These are phyloP conservation scores for Niebla homalea DNA, from an alignment of 495 filamentous ascomycete species.

Conservation along the genomic window DNA sequence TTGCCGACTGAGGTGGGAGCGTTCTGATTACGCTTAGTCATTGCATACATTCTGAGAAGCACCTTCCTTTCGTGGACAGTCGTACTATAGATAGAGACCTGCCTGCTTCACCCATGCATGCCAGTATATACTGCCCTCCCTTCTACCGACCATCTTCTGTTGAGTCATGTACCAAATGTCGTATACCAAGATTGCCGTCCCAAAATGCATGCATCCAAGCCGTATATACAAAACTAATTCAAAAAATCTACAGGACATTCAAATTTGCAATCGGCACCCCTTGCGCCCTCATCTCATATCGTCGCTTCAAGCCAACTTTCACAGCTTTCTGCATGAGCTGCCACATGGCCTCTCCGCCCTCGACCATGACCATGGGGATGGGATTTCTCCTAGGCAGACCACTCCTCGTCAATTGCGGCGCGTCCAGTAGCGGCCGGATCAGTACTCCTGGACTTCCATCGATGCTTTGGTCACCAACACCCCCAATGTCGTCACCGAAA, in stretches of 20 bases:
- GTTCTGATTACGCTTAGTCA: too few species aligned
- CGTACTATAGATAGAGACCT: too few species aligned
- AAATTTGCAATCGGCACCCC: slow-evolving; percentile 31
- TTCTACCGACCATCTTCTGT: too few species aligned
- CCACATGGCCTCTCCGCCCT: slow-evolving; percentile 57
- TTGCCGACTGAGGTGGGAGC: too few species aligned
- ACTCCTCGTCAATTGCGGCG: slow-evolving; percentile 52
- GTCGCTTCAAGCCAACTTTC: slow-evolving; percentile 56
- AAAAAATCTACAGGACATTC: slow-evolving; percentile 2
- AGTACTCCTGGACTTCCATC: slow-evolving; percentile 20
- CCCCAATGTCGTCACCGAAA: slow-evolving; percentile 35
- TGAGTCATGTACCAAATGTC: too few species aligned
- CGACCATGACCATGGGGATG: slow-evolving; percentile 76
- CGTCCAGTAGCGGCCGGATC: slow-evolving; percentile 65
- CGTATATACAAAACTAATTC: neutral
- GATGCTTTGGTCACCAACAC: neutral
- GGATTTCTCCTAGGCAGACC: slow-evolving; percentile 61
- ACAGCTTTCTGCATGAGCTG: slow-evolving; percentile 44
- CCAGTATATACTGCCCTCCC: too few species aligned
- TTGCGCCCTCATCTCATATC: slow-evolving; percentile 71
- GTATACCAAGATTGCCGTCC: too few species aligned
- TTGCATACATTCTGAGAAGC: neutral
- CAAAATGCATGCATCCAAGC: too few species aligned
- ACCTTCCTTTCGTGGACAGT: neutral
- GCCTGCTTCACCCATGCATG: too few species aligned